These are phyloP conservation scores for Ceratobasidium sp. DNA, from an alignment of 1,284 basidiomycete genomes.

Conservation along the genomic window DNA sequence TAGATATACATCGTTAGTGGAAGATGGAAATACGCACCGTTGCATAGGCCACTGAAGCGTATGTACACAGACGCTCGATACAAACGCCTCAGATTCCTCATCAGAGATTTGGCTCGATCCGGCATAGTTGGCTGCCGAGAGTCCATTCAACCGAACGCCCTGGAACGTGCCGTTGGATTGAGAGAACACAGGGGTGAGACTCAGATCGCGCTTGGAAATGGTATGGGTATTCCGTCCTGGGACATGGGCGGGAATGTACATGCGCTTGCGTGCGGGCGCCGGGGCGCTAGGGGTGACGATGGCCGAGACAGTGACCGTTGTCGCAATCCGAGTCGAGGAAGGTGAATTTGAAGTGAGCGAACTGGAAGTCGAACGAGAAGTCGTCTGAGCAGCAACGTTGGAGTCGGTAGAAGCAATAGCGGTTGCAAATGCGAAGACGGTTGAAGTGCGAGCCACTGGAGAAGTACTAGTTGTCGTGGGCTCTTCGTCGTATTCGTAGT, in stretches of 20 bases:
- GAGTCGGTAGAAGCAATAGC: neutral
- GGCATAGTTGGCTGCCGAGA: conserved; percentile 6
- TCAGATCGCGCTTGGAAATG: neutral
- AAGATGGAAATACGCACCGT: conserved; percentile 28
- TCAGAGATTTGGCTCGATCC: too few species aligned
- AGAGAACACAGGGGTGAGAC: conserved; percentile 28
- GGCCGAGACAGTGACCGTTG: neutral
- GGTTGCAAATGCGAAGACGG: conserved; percentile 32
- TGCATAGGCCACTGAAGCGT: conserved; percentile 41
- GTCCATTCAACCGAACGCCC: conserved; percentile 22
- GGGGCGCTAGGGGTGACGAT: neutral
- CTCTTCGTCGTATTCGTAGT: conserved; percentile 1
- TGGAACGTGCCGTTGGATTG: conserved; percentile 27
- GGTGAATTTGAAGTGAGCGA: neutral
- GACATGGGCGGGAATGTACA: conserved; percentile 26
- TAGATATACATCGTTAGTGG: neutral
- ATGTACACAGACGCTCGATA: conserved; percentile 36
- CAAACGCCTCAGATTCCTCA: conserved; percentile 37
- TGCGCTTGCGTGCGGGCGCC: conserved; percentile 19
- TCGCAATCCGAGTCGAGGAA: neutral
- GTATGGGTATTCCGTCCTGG: conserved; percentile 3
- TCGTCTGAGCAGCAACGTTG: conserved; percentile 11
- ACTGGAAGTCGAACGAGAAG: neutral
- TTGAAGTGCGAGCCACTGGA: conserved; percentile 27
- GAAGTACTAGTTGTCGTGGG: conserved; percentile 27